These are phyloP conservation scores for Aspergillus coremiiformis DNA, from an alignment of 495 filamentous ascomycete species.

Conservation along the genomic window DNA sequence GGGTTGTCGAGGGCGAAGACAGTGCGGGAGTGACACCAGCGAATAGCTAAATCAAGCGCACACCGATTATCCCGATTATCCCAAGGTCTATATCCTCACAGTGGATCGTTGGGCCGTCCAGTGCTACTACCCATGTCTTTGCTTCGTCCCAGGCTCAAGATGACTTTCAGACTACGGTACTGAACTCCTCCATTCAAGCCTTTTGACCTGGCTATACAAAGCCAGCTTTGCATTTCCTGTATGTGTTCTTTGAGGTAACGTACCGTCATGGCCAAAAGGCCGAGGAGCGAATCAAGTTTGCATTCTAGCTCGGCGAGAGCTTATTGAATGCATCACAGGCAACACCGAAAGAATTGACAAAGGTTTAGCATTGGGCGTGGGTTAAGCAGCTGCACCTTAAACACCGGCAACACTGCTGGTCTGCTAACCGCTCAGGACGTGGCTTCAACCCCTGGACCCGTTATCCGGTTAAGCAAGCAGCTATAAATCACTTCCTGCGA, in stretches of 20 bases:
- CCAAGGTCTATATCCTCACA: neutral
- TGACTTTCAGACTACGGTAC: neutral
- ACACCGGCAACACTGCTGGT: neutral
- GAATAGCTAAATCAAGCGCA: neutral
- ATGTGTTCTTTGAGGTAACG: neutral
- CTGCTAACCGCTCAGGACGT: neutral
- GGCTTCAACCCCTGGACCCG: neutral
- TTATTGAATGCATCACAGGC: neutral
- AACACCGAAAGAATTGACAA: neutral
- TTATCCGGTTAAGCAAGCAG: neutral
- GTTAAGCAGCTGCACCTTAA: neutral
- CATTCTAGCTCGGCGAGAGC: neutral
- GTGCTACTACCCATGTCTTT: neutral
- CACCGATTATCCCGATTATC: too few relatives aligned
- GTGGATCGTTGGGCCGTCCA: neutral
- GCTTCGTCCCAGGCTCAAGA: neutral
- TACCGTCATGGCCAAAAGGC: neutral
- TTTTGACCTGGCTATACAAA: neutral
- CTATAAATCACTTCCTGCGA: neutral
- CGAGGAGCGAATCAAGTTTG: neutral
- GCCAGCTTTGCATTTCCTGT: neutral
- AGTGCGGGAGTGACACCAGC: constrained; percentile 3
- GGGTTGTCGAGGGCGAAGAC: constrained; percentile 22
- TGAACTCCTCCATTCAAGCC: neutral
- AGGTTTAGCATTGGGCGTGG: neutral